phyloP scores from a whole-genome alignment of 2,329 filamentous ascomycete species.

The Exophiala sideris region DNA sequence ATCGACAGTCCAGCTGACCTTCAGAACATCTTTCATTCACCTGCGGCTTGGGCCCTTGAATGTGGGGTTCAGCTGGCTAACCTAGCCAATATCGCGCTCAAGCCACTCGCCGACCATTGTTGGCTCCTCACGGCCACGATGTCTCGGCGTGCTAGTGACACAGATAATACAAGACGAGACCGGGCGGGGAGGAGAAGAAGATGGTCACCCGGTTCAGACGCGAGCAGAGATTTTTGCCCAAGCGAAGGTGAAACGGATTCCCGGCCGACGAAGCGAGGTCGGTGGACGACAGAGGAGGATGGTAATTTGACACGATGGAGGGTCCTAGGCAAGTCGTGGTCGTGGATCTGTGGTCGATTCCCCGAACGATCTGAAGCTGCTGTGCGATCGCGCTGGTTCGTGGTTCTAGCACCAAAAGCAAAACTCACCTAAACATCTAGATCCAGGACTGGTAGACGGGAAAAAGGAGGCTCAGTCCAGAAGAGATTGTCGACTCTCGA shows the following conservation, averaged over 20 bases:
- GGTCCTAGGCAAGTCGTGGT: neutral
- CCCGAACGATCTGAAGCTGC: neutral
- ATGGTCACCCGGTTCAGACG: neutral
- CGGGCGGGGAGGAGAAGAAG: neutral
- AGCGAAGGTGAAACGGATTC: neutral
- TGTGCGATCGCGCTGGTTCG: neutral
- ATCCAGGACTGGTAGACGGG: too few species aligned
- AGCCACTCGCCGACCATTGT: neutral
- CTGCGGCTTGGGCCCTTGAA: neutral
- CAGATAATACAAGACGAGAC: neutral
- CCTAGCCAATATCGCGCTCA: neutral
- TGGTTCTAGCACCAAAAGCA: neutral
- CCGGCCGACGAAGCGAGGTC: neutral
- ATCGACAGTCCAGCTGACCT: neutral
- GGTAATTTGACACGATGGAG: neutral
- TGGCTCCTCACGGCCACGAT: neutral
- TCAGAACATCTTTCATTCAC: neutral
- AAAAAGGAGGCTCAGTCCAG: too few species aligned
- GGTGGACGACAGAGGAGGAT: neutral
- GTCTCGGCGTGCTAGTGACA: neutral
- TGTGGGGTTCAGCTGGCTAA: neutral
- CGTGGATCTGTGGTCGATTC: neutral
- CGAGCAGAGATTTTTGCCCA: neutral
- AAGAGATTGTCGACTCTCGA: too few species aligned
- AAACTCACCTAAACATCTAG: too few species aligned